Percentiles rank a stretch among this genome's conserved stretches.
These are phyloP conservation scores for Blastomyces parvus DNA, from an alignment of 2,329 filamentous ascomycete species.

Conservation along the genomic window DNA sequence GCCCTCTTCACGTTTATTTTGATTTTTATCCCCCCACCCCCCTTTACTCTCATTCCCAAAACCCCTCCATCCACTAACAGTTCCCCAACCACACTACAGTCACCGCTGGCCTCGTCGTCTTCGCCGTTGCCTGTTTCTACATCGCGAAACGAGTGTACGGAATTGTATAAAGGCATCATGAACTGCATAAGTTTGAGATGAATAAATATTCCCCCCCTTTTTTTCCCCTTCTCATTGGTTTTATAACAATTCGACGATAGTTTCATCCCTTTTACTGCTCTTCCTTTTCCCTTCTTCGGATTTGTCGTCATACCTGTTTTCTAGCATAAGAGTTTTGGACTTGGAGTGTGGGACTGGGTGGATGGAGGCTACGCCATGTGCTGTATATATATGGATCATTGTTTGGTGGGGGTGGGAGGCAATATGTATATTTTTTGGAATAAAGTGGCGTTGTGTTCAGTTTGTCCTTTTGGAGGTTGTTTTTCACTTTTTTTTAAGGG, in stretches of 20 bases:
- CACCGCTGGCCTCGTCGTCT: constrained; percentile 65
- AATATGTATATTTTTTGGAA: neutral
- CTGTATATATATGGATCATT: neutral
- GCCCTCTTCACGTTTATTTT: constrained; percentile 8
- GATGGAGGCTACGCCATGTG: neutral
- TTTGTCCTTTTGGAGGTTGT: neutral
- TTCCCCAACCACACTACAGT: constrained; percentile 28
- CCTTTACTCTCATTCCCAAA: neutral
- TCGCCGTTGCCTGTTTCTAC: constrained; percentile 69
- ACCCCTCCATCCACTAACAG: neutral
- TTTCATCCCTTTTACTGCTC: no score
- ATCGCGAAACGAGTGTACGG: constrained; percentile 77
- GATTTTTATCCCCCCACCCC: neutral
- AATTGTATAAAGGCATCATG: constrained; percentile 50
- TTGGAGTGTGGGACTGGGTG: neutral
- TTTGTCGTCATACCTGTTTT: neutral
- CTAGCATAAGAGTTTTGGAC: neutral
- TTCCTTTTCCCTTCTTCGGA: neutral
- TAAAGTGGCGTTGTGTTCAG: neutral
- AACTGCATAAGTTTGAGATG: neutral
- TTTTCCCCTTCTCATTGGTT: neutral
- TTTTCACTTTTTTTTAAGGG: neutral
- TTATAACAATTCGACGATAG: neutral
- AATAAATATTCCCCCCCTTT: neutral
- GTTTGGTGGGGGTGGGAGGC: neutral